Conservation (phyloP, 2,329 filamentous ascomycete species). For the Cladosporium sp. region DNA sequence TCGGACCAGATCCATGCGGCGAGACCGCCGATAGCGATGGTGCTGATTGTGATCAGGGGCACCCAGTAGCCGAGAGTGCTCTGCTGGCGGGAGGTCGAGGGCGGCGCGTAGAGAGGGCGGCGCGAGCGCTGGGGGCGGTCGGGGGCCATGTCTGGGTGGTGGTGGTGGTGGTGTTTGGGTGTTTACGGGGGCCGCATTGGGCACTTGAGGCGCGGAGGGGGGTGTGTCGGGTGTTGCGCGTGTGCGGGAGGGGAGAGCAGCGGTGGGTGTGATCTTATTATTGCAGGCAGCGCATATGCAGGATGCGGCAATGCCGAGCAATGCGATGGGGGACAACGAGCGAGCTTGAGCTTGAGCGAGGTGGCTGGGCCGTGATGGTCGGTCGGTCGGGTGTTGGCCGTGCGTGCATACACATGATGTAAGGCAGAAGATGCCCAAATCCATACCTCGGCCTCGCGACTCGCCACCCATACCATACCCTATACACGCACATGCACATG, state of each 20-base stretch:
- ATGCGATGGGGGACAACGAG: not conserved
- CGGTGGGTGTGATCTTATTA: not conserved
- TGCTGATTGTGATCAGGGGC: conserved; percentile 81
- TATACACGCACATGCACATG: not conserved
- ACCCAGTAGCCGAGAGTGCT: conserved; percentile 79
- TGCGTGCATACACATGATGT: too few relatives aligned
- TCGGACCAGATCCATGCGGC: conserved; percentile 95
- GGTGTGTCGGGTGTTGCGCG: not conserved
- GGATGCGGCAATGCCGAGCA: not conserved
- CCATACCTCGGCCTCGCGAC: not conserved
- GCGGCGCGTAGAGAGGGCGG: conserved; percentile 44
- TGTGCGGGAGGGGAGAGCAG: not conserved
- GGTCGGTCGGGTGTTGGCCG: not conserved
- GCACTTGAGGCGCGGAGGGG: not conserved
- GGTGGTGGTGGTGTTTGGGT: not conserved
- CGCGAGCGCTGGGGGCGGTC: conserved; percentile 56
- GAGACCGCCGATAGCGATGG: conserved; percentile 80
- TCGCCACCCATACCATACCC: not conserved
- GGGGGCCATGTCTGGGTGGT: conserved; percentile 42
- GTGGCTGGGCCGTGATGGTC: not conserved
- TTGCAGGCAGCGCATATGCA: not conserved
- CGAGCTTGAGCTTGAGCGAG: not conserved
- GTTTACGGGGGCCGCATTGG: conserved; percentile 15
- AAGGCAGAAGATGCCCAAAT: not conserved
- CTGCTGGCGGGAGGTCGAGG: conserved; percentile 49